These are phyloP conservation scores for Oxyria digyna DNA, from an alignment of 148 eudicot species.

Conservation along the genomic window DNA sequence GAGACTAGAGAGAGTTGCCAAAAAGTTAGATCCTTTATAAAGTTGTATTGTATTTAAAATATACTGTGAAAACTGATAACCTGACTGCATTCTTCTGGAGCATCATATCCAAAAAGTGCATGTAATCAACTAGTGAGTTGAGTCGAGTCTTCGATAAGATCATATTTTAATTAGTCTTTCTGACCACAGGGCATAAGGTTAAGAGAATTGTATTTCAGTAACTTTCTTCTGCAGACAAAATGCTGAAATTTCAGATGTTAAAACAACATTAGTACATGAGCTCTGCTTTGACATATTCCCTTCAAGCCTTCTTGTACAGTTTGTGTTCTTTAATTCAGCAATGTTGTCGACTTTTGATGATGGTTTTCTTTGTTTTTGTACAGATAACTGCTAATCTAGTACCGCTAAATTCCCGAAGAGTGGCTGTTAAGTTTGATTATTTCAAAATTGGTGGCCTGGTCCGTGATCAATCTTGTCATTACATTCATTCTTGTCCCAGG, in stretches of 20 bases:
- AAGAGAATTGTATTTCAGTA: neutral
- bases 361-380: neutral
- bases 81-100: neutral
- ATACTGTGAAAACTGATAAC: neutral
- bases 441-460: constrained; percentile 88
- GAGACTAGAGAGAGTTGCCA: neutral
- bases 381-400: constrained; percentile 87
- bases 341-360: neutral
- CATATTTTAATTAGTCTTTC: neutral
- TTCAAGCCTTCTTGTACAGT: neutral
- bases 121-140: neutral
- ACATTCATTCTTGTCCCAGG: neutral
- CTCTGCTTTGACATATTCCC: neutral
- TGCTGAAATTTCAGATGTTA: neutral
- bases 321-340: neutral
- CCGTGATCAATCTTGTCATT: constrained; percentile 14
- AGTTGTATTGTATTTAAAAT: neutral
- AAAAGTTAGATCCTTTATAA: neutral
- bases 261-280: neutral
- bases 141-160: neutral
- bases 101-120: neutral
- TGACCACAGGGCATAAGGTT: too few species aligned
- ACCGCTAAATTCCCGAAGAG: constrained; percentile 68
- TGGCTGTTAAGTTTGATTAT: constrained; percentile 78
- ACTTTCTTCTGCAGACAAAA: neutral